phyloP scores from a whole-genome alignment of 2,329 filamentous ascomycete species.

The Fusarium caatingaense region DNA sequence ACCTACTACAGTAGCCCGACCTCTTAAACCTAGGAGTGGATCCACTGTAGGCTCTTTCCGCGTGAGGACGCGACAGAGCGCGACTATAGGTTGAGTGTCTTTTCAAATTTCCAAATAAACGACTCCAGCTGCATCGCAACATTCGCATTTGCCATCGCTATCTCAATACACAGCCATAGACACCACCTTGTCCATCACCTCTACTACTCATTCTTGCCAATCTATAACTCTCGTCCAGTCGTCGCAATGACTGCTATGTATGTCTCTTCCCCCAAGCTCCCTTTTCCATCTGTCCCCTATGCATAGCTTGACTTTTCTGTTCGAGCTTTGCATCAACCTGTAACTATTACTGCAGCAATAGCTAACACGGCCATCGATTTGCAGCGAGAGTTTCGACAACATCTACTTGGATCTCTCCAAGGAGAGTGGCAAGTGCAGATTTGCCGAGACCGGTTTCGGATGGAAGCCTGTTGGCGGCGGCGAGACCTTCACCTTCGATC shows the following conservation, averaged over 20 bases:
- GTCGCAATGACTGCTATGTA: slow-evolving; percentile 54
- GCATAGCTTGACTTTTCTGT: background rate
- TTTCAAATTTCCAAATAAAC: slow-evolving; percentile 39
- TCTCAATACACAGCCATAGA: slow-evolving; percentile 13
- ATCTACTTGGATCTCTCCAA: slow-evolving; percentile 97
- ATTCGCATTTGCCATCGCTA: background rate
- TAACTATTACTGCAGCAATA: slow-evolving; percentile 24
- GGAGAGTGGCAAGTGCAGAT: slow-evolving; percentile 90
- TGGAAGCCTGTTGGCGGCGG: slow-evolving; percentile 92
- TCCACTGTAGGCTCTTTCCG: slow-evolving; percentile 39
- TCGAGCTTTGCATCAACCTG: slow-evolving; percentile 1
- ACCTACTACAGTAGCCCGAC: background rate
- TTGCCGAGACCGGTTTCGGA: slow-evolving; percentile 92
- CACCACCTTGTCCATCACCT: background rate
- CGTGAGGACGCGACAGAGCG: slow-evolving; percentile 35
- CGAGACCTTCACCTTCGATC: slow-evolving; percentile 93
- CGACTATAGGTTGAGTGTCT: slow-evolving; percentile 16
- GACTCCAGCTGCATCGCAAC: slow-evolving; percentile 27
- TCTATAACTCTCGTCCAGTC: slow-evolving; percentile 17
- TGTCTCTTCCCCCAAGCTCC: slow-evolving; percentile 36
- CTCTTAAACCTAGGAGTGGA: slow-evolving; percentile 17
- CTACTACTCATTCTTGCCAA: background rate
- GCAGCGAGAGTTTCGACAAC: slow-evolving; percentile 92
- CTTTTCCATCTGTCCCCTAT: background rate
- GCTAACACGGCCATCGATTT: slow-evolving; percentile 23